These are phyloP conservation scores for Sclerotinia borealis DNA, from an alignment of 2,329 filamentous ascomycete species.

Conservation along the genomic window DNA sequence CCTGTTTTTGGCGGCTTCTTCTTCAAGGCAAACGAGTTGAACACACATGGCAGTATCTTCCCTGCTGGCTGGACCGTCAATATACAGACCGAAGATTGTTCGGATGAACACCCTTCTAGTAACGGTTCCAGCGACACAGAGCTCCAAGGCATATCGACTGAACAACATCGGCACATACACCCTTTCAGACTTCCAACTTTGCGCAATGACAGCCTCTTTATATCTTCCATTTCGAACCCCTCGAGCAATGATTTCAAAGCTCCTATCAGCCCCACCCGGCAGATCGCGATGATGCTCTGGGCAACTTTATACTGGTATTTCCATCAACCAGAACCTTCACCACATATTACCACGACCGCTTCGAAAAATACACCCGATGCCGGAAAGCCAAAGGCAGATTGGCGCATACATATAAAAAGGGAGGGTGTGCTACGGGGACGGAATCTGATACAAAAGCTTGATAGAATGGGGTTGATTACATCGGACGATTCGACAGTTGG, in stretches of 20 bases:
- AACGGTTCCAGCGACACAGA: constrained; percentile 27
- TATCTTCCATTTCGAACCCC: constrained; percentile 85
- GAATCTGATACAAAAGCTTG: constrained; percentile 81
- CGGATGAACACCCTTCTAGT: constrained; percentile 29
- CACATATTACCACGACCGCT: constrained; percentile 54
- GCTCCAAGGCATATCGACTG: constrained; percentile 26
- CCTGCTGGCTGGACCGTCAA: constrained; percentile 88
- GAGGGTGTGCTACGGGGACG: constrained; percentile 82
- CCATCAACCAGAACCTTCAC: constrained; percentile 70
- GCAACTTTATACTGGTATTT: constrained; percentile 96
- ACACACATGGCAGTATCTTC: constrained; percentile 61
- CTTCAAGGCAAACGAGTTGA: constrained; percentile 78
- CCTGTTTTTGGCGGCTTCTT: constrained; percentile 88
- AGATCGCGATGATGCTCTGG: constrained; percentile 97
- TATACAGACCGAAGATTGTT: constrained; percentile 58
- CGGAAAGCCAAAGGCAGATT: constrained; percentile 76
- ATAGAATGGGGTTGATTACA: constrained; percentile 83
- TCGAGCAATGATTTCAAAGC: constrained; percentile 74
- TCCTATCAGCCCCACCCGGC: constrained; percentile 71
- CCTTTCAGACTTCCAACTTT: constrained; percentile 72
- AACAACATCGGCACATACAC: constrained; percentile 43
- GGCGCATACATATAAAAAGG: constrained; percentile 75
- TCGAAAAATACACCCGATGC: constrained; percentile 59
- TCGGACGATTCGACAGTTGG: constrained; percentile 72
- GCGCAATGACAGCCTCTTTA: constrained; percentile 75